These are phyloP conservation scores for Salisapilia sapeloensis DNA, from an alignment of 352 stramenopile genomes.

Conservation along the genomic window DNA sequence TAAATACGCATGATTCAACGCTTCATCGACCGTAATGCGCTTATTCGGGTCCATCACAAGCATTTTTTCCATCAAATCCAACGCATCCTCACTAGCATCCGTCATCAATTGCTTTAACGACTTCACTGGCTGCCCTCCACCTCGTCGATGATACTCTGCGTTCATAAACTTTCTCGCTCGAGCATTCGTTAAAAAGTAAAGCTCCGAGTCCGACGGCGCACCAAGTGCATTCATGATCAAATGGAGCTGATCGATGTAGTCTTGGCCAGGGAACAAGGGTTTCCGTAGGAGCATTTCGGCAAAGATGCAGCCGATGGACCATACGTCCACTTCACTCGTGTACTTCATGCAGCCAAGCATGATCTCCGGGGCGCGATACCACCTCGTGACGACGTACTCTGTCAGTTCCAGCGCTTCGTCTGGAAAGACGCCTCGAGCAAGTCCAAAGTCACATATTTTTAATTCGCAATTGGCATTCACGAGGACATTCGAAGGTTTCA, in stretches of 20 bases:
- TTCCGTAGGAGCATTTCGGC: constrained; percentile 96
- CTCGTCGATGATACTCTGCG: constrained; percentile 57
- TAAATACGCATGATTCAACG: constrained; percentile 81
- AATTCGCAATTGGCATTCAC: constrained; percentile 88
- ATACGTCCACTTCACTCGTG: constrained; percentile 82
- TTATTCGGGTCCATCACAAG: constrained; percentile 86
- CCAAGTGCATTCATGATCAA: constrained; percentile 95
- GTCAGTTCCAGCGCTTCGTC: constrained; percentile 53
- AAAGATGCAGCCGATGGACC: constrained; percentile 98
- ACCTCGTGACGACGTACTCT: constrained; percentile 75
- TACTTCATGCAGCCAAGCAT: constrained; percentile 81
- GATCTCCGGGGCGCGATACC: constrained; percentile 49
- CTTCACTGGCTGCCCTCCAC: constrained; percentile 38
- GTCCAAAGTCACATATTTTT: constrained; percentile 82
- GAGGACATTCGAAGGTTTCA: constrained; percentile 96
- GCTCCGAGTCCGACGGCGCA: constrained; percentile 84
- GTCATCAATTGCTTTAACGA: constrained; percentile 58
- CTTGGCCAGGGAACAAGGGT: constrained; percentile 92
- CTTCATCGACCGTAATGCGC: constrained; percentile 82
- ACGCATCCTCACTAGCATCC: constrained; percentile 30
- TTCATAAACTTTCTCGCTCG: constrained; percentile 75
- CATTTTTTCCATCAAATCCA: constrained; percentile 86
- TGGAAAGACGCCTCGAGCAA: constrained; percentile 65
- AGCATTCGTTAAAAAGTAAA: constrained; percentile 95
- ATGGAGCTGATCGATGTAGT: constrained; percentile 92